A percentile compares a stretch with the other conserved stretches of the same genome.
Conservation (phyloP, 2,329 filamentous ascomycete genomes). For the Colletotrichum sp. region DNA sequence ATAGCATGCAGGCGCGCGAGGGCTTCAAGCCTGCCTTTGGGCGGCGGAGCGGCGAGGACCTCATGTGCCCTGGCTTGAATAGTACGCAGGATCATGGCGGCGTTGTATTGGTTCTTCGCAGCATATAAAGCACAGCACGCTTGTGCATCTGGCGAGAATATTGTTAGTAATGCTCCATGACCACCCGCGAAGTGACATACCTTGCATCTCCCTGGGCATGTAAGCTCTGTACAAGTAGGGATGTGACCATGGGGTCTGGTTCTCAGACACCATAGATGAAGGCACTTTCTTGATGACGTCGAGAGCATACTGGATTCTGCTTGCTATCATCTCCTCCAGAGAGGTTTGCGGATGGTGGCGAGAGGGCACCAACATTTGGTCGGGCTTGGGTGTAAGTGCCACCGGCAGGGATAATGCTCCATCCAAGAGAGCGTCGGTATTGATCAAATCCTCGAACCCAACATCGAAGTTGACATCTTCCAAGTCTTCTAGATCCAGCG, state of each 20-base stretch:
- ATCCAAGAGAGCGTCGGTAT: constrained; percentile 1
- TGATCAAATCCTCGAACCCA: not conserved
- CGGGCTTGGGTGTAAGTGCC: constrained; percentile 19
- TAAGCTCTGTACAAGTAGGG: constrained; percentile 51
- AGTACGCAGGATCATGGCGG: constrained; percentile 50
- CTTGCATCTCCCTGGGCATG: constrained; percentile 59
- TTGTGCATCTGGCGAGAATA: constrained; percentile 47
- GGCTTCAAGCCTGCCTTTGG: constrained; percentile 31
- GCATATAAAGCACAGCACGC: constrained; percentile 59
- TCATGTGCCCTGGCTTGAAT: constrained; percentile 50
- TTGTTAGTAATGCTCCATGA: not conserved
- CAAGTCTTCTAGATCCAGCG: not conserved
- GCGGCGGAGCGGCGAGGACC: constrained; percentile 40
- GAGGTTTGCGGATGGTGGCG: constrained; percentile 18
- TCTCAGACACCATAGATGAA: constrained; percentile 51
- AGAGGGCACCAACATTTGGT: not conserved
- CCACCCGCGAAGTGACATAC: constrained; percentile 26
- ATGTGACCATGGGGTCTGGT: constrained; percentile 60
- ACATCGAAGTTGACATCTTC: not conserved
- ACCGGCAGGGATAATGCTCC: constrained; percentile 9
- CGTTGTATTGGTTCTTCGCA: constrained; percentile 53
- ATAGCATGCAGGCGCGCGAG: constrained; percentile 47
- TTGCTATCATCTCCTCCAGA: constrained; percentile 28
- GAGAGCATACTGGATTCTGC: constrained; percentile 48
- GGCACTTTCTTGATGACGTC: constrained; percentile 58